These are phyloP conservation scores for Aspergillus terreus DNA, from an alignment of 2,329 filamentous ascomycete genomes.

Conservation along the genomic window DNA sequence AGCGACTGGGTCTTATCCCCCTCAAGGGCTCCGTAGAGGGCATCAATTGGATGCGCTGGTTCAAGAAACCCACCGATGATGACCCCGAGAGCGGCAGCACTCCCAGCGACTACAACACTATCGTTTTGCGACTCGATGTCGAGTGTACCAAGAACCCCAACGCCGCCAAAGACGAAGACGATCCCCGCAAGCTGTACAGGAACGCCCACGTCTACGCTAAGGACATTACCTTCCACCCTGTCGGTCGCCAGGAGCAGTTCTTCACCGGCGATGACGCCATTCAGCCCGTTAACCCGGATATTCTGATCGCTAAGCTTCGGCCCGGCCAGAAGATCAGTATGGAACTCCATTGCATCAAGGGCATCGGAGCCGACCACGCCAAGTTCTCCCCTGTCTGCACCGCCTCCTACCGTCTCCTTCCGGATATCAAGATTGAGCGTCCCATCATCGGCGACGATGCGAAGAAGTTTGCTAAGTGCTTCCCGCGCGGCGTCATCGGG, in stretches of 20 bases:
- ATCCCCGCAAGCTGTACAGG: slow-evolving; percentile 79
- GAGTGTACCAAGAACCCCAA: slow-evolving; percentile 76
- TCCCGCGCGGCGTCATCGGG: slow-evolving; percentile 81
- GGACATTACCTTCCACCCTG: slow-evolving; percentile 72
- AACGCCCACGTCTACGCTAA: slow-evolving; percentile 79
- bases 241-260: slow-evolving; percentile 66
- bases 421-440: slow-evolving; percentile 75
- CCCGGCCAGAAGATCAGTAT: slow-evolving; percentile 84
- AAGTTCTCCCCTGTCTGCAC: slow-evolving; percentile 97
- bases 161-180: slow-evolving; percentile 67
- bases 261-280: slow-evolving; percentile 68
- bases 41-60: slow-evolving; percentile 79
- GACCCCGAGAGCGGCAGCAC: slow-evolving; percentile 50
- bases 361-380: slow-evolving; percentile 87
- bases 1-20: slow-evolving; percentile 85
- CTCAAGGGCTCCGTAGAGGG: slow-evolving; percentile 76
- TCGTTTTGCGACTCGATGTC: slow-evolving; percentile 71
- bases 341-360: slow-evolving; percentile 91
- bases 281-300: slow-evolving; percentile 79
- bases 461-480: slow-evolving; percentile 84
- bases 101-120: slow-evolving; percentile 77
- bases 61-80: slow-evolving; percentile 66
- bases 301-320: slow-evolving; percentile 88
- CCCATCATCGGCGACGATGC: slow-evolving; percentile 87
- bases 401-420: slow-evolving; percentile 85